Evolutionary conservation across 352 stramenopile genomes (phyloP).

Genomic region (Pythium insidiosum): DNA sequence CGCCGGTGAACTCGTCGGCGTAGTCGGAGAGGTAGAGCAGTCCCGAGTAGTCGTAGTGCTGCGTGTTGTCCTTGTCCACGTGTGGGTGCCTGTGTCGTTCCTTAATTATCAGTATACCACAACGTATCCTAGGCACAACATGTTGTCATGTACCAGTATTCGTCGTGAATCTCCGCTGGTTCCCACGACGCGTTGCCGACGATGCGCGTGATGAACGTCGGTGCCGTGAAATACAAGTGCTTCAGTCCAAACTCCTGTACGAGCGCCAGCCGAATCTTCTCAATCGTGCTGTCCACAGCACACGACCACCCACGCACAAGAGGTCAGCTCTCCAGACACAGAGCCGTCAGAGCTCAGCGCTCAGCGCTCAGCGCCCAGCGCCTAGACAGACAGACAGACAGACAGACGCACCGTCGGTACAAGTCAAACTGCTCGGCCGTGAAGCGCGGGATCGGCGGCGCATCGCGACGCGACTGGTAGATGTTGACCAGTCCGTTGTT

Average conservation of each 20-base stretch:
- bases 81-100: slow-evolving; percentile 83
- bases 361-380: no score
- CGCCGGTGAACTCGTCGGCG: slow-evolving; percentile 81
- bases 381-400: no score
- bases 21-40: slow-evolving; percentile 85
- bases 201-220: slow-evolving; percentile 89
- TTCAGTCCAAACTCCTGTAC: slow-evolving; percentile 76
- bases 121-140: no score
- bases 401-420: slow-evolving; percentile 45
- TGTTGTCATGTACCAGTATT: slow-evolving; percentile 89
- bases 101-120: no score
- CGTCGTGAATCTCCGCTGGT: slow-evolving; percentile 80
- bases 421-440: slow-evolving; percentile 73
- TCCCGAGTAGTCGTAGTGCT: slow-evolving; percentile 91
- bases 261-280: slow-evolving; percentile 67
- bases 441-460: slow-evolving; percentile 52
- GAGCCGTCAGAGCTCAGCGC: no score
- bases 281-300: slow-evolving; percentile 36
- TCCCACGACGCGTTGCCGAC: slow-evolving; percentile 80
- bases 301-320: no score
- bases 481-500: slow-evolving; percentile 86
- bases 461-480: slow-evolving; percentile 50
- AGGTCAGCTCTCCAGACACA: no score
- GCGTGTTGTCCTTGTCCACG: slow-evolving; percentile 90
- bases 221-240: slow-evolving; percentile 87